These are phyloP conservation scores for Trichosporon ovoides DNA, from an alignment of 1,284 basidiomycete species.

Conservation along the genomic window DNA sequence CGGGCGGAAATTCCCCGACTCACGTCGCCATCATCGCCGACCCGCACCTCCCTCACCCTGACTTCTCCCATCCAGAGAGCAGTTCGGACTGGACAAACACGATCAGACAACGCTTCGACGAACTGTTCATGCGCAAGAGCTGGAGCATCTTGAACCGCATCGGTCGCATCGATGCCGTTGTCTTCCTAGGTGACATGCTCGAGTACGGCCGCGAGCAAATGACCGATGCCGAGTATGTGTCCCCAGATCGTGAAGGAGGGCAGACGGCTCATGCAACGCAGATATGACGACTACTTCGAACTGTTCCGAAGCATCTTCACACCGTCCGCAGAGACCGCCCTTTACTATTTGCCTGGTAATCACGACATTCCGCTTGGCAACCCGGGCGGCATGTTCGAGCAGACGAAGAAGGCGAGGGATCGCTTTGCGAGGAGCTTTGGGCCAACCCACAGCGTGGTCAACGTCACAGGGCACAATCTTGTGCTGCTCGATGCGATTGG, in stretches of 20 bases:
- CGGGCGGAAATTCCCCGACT: conserved; percentile 44
- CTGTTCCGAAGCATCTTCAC: conserved; percentile 64
- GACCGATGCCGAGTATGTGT: conserved; percentile 61
- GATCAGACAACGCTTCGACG: conserved; percentile 57
- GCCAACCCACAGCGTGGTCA: conserved; percentile 36
- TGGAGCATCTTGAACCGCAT: conserved; percentile 61
- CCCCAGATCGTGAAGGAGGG: background rate
- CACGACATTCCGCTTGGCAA: conserved; percentile 70
- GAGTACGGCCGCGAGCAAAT: conserved; percentile 61
- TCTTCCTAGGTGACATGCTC: conserved; percentile 77
- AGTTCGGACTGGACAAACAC: conserved; percentile 42
- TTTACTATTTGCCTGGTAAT: conserved; percentile 75
- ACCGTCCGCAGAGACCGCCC: conserved; percentile 43
- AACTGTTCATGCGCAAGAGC: conserved; percentile 66
- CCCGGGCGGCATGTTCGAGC: conserved; percentile 23
- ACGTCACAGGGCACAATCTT: conserved; percentile 57
- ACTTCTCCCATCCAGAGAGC: conserved; percentile 50
- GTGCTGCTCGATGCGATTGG: conserved; percentile 69
- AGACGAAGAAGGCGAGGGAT: conserved; percentile 52
- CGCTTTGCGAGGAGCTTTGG: conserved; percentile 59
- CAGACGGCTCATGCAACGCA: conserved; percentile 32
- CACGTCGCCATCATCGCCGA: conserved; percentile 71
- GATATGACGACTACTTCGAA: conserved; percentile 58
- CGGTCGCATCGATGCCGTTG: conserved; percentile 63
- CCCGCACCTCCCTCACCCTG: conserved; percentile 63